A percentile compares a stretch with the other conserved stretches of the same genome.
Evolutionary conservation across 495 filamentous ascomycete species (phyloP).

Genomic region (Hypoxylon fuscum): DNA sequence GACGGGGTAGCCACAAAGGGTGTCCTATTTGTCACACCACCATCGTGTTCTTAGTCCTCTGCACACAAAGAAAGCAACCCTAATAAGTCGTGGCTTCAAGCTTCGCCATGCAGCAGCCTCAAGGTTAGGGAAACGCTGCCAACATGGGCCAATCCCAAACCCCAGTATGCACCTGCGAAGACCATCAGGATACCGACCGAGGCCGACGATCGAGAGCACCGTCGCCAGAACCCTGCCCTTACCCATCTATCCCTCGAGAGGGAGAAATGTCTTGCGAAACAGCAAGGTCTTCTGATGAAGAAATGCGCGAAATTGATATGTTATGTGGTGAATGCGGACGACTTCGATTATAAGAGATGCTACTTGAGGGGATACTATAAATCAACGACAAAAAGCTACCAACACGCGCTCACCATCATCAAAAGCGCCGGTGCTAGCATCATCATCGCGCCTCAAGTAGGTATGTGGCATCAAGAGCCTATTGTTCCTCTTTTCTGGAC

Average conservation of each 20-base stretch:
- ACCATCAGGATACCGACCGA: conserved; percentile 12
- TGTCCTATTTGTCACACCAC: background rate
- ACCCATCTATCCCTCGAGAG: conserved; percentile 2
- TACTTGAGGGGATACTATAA: too few species aligned
- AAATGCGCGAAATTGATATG: too few species aligned
- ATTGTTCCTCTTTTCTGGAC: too few species aligned
- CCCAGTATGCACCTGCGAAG: background rate
- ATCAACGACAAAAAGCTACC: too few species aligned
- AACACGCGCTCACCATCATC: too few species aligned
- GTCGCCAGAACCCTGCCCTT: conserved; percentile 30
- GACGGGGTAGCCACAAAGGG: background rate
- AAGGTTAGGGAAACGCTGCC: background rate
- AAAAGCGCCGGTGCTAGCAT: too few species aligned
- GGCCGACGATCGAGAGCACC: conserved; percentile 28
- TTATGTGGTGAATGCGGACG: too few species aligned
- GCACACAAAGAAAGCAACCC: background rate
- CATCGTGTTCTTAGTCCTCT: background rate
- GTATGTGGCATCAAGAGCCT: too few species aligned
- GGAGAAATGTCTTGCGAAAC: too few species aligned
- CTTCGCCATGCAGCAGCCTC: background rate
- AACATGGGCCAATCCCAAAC: background rate
- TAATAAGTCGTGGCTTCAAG: background rate
- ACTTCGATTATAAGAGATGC: too few species aligned
- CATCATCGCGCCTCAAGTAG: too few species aligned
- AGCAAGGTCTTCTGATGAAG: too few species aligned